A percentile compares a stretch with the other conserved stretches of the same genome.
Evolutionary conservation across 108 stramenopile species (phyloP).

Genomic region (Skeletonema menzelii): DNA sequence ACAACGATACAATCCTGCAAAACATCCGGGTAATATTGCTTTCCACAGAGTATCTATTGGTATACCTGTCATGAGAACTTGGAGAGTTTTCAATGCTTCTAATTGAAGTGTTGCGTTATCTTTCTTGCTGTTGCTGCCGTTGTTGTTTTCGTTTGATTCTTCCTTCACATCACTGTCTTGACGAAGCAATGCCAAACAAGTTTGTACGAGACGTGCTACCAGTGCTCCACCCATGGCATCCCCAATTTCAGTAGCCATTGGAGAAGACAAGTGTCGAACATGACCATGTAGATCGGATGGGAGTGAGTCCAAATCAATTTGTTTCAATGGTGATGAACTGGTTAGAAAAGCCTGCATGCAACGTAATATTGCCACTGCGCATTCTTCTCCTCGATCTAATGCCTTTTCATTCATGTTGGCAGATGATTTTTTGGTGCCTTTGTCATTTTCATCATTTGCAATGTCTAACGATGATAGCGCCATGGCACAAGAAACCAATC

Average conservation of each 20-base stretch:
- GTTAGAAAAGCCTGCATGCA: constrained; percentile 22
- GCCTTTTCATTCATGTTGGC: neutral
- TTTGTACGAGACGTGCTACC: constrained; percentile 39
- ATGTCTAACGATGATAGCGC: constrained; percentile 27
- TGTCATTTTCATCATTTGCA: neutral
- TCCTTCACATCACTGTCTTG: neutral
- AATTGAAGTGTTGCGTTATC: constrained; percentile 19
- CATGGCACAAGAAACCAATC: constrained; percentile 30
- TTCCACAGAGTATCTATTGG: constrained; percentile 38
- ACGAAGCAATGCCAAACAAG: constrained; percentile 32
- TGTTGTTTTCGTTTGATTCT: neutral
- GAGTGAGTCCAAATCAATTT: neutral
- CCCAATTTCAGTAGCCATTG: constrained; percentile 19
- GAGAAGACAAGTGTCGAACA: neutral
- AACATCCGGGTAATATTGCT: constrained; percentile 43
- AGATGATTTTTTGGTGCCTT: neutral
- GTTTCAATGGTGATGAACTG: neutral
- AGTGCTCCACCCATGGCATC: constrained; percentile 43
- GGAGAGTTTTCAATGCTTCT: constrained; percentile 37
- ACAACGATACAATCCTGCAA: constrained; percentile 36
- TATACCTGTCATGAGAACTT: constrained; percentile 19
- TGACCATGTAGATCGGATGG: neutral
- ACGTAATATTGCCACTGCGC: constrained; percentile 27
- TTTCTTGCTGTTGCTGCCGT: neutral
- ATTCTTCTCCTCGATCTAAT: constrained; percentile 42